Evolutionary conservation across 1,284 basidiomycete species (phyloP), one percentile per base, ranked within the genome.

Genomic region (Inonotus obliquus): DNA sequence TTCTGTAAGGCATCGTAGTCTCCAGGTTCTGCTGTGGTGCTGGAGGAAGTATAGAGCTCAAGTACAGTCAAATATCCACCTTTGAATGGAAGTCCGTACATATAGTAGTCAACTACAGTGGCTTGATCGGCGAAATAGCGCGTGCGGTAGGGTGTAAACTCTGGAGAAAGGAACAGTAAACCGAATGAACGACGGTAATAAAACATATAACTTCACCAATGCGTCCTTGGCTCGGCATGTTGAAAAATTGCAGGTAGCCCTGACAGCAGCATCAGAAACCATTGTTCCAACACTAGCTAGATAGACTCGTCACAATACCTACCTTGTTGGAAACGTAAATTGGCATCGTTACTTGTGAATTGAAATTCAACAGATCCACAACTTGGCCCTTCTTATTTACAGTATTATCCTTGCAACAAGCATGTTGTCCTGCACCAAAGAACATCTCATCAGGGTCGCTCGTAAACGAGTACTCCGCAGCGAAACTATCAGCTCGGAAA

Each of bases 371-470:
- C 38, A 78, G 59, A 65, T 77, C 76, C n/a, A 77, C 68, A 5
- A 75, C 73, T 57, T 77, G 74, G 2, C 75, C 75, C 66, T 77
- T 77, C 69, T 77, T 76, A 63, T 77, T 78, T 6, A 78, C 73
- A 1, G 73, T 72, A 65, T 77, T 68, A 61, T 78, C 76, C 5
- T 70, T 74, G 64, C 77, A 77, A 63, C 76, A 77, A 19, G 74
- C 72, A 53, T 77, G 76, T 65, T 78, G 76, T 4, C 77, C 76
- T 6, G 69, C 68, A 4, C 75, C 77, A 65, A 72, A 76, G 62
- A 77, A 73, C 66, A 73, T 72, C 61, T 77, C 76, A 32, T 73
- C 71, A 9, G 71, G 68, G 60, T 73, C 71, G 6, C 72, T 68
- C 23, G 70, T 66, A 65, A 77, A 78, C 23, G 72, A 69, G 63